phyloP scores from a whole-genome alignment of 352 stramenopile genomes.

The Bremia lactucae region DNA sequence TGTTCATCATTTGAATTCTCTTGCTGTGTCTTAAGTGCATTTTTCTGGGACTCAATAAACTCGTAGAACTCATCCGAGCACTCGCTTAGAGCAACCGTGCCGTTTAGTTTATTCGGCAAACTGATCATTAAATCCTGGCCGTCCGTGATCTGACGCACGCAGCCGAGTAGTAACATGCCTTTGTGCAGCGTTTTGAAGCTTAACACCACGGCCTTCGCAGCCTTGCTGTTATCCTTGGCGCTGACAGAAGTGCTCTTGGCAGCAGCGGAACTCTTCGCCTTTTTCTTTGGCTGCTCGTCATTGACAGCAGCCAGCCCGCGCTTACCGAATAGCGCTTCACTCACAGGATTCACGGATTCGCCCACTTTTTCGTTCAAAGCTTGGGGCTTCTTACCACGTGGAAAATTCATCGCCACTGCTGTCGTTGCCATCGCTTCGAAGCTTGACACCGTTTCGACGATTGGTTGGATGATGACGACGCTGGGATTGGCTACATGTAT shows the following conservation, averaged over 20 bases:
- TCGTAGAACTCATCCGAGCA: constrained; percentile 73
- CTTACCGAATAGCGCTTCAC: constrained; percentile 65
- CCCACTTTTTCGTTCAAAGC: constrained; percentile 23
- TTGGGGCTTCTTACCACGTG: constrained; percentile 52
- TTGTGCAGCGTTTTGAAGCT: constrained; percentile 68
- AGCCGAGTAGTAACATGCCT: constrained; percentile 72
- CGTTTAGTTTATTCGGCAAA: constrained; percentile 90
- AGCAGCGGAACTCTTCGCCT: constrained; percentile 14
- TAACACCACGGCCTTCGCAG: constrained; percentile 26
- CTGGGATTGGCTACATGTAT: background rate
- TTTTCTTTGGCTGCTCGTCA: constrained; percentile 19
- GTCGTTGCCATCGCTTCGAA: constrained; percentile 8
- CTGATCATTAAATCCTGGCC: constrained; percentile 73
- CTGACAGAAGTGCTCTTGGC: background rate
- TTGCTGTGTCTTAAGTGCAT: background rate
- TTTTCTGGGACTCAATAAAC: constrained; percentile 21
- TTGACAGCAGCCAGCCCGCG: constrained; percentile 34
- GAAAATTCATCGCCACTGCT: constrained; percentile 47
- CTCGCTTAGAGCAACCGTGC: constrained; percentile 74
- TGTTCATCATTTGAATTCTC: constrained; percentile 20
- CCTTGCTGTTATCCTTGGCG: constrained; percentile 24
- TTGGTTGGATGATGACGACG: constrained; percentile 3
- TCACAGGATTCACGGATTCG: constrained; percentile 11
- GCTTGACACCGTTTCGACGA: constrained; percentile 10
- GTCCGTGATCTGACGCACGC: constrained; percentile 84